phyloP scores from a whole-genome alignment of 192 early-diverging fungal species.

The Chytriomyces sp. region DNA sequence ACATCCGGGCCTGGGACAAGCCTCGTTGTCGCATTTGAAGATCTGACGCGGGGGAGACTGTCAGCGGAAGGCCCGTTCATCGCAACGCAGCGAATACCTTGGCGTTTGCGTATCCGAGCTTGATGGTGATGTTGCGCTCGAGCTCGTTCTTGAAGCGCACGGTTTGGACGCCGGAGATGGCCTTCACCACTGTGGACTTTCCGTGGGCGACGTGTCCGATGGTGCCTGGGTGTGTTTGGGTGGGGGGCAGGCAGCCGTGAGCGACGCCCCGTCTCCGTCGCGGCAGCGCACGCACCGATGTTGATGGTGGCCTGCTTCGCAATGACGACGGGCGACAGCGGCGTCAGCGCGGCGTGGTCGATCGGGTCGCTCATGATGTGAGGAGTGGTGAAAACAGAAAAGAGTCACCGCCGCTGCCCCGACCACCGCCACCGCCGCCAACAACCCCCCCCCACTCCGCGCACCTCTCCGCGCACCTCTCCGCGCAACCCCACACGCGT shows the following conservation, averaged over 20 bases:
- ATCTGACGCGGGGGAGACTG: conserved; percentile 60
- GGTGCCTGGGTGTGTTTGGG: conserved; percentile 64
- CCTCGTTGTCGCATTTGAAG: conserved; percentile 93
- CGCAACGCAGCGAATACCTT: conserved; percentile 58
- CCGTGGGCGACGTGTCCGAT: conserved; percentile 99
- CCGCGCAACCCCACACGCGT: too few species aligned
- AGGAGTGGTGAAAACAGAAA: neutral
- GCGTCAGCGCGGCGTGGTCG: conserved; percentile 59
- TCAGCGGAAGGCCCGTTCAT: conserved; percentile 14
- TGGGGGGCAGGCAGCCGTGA: neutral
- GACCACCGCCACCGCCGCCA: too few species aligned
- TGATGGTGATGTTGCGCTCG: conserved; percentile 99
- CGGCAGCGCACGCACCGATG: conserved; percentile 70
- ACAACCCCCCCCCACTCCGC: too few species aligned
- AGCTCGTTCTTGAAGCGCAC: conserved; percentile 98
- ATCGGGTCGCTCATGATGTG: conserved; percentile 13
- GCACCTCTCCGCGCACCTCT: too few species aligned
- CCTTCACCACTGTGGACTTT: conserved; percentile 98
- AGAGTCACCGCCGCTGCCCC: neutral
- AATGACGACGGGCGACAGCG: conserved; percentile 94
- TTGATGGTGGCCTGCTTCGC: conserved; percentile 98
- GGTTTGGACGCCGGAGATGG: conserved; percentile 97
- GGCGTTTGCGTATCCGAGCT: conserved; percentile 98
- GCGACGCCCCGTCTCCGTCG: neutral
- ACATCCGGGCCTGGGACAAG: conserved; percentile 94